phyloP scores from a whole-genome alignment of 139 green algal genomes.

The Chlorella vulgaris region DNA sequence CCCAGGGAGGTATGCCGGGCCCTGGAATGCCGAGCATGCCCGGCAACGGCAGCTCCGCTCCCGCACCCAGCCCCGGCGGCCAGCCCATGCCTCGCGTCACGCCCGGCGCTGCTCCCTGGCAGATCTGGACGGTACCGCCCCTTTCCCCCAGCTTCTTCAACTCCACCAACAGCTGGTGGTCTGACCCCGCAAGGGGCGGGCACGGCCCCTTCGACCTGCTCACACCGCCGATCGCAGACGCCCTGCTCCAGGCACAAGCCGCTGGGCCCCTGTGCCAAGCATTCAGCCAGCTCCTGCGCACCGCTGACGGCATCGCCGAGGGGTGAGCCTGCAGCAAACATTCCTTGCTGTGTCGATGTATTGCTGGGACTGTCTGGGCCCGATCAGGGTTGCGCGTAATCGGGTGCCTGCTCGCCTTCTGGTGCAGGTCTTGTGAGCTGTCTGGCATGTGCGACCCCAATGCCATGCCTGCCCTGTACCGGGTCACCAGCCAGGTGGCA shows the following conservation, averaged over 20 bases:
- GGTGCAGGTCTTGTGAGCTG: neutral
- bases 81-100: neutral
- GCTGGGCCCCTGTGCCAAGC: neutral
- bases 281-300: neutral
- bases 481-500: neutral
- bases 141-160: slow-evolving; percentile 11
- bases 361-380: too few species aligned
- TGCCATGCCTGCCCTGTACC: neutral
- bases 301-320: neutral
- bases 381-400: too few species aligned
- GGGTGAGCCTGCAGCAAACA: too few species aligned
- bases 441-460: neutral
- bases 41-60: neutral
- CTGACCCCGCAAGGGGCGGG: neutral
- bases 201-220: slow-evolving; percentile 19
- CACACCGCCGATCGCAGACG: neutral
- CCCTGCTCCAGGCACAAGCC: neutral
- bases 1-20: too few species aligned
- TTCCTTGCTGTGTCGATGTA: too few species aligned
- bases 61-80: too few species aligned
- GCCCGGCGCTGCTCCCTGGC: neutral
- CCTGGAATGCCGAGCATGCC: too few species aligned
- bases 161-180: neutral
- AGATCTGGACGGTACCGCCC: neutral
- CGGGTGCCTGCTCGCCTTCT: too few species aligned